Evolutionary conservation across 352 stramenopile genomes (phyloP).

Genomic region (Lagenidium giganteum): DNA sequence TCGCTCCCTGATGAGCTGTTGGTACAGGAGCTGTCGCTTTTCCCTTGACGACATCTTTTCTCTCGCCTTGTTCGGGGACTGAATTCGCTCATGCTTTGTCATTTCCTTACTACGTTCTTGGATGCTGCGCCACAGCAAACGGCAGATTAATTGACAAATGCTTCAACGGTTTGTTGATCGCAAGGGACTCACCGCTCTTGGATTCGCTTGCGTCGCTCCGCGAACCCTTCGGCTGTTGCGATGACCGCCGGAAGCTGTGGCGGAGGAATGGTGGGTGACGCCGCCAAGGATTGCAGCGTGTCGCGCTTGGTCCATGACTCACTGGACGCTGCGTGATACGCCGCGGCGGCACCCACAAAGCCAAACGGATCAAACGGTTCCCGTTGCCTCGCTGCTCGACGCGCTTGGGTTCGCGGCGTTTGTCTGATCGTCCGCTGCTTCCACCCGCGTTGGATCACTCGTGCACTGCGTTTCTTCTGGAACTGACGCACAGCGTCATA

Average conservation of each 20-base stretch:
- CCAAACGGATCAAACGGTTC: conserved; percentile 14
- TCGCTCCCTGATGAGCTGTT: conserved; percentile 30
- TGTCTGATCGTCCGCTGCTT: background rate
- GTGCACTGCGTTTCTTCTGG: conserved; percentile 31
- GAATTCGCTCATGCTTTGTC: too few species aligned
- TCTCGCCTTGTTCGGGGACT: too few species aligned
- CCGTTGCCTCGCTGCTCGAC: conserved; percentile 1
- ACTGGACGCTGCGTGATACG: too few species aligned
- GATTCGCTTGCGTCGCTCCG: conserved; percentile 15
- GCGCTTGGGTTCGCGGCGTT: background rate
- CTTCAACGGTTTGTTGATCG: background rate
- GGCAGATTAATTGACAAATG: background rate
- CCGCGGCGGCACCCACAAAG: background rate
- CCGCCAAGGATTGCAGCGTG: background rate
- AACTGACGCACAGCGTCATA: conserved; percentile 39
- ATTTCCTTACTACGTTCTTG: conserved; percentile 12
- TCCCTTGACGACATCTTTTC: conserved; percentile 3
- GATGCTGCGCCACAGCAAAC: conserved; percentile 16
- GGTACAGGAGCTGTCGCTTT: conserved; percentile 36
- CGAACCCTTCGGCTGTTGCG: conserved; percentile 18
- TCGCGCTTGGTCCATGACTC: too few species aligned
- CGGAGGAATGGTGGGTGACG: conserved; percentile 1
- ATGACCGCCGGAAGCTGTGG: background rate
- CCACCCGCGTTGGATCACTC: conserved; percentile 45
- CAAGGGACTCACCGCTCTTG: conserved; percentile 23